Evolutionary conservation across 192 early-diverging fungal species (phyloP).

Genomic region (Coemansia guatemalensis): DNA sequence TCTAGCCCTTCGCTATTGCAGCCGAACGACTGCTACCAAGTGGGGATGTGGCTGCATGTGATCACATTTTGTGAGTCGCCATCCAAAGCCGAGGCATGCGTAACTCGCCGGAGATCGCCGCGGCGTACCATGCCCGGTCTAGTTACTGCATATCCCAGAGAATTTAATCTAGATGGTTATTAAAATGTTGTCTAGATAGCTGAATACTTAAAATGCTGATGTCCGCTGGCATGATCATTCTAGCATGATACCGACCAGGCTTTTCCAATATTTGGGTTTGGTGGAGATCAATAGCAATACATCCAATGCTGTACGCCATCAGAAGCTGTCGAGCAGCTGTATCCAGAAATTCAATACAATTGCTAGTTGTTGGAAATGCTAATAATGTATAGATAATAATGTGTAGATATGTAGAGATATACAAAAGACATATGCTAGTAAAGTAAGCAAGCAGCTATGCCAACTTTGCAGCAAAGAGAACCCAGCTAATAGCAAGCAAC

Average conservation of each 20-base stretch:
- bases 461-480: constrained; percentile 51
- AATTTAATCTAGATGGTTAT: background rate
- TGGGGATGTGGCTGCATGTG: background rate
- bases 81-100: background rate
- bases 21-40: background rate
- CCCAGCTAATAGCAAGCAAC: constrained; percentile 44
- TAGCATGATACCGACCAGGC: background rate
- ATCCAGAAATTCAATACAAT: background rate
- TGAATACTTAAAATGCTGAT: background rate
- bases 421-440: background rate
- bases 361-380: background rate
- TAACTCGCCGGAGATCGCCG: background rate
- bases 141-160: background rate
- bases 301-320: background rate
- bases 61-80: background rate
- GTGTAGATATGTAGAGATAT: constrained; percentile 2
- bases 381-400: background rate
- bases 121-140: background rate
- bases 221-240: background rate
- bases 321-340: background rate
- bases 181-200: background rate
- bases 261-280: background rate
- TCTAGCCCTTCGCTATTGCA: background rate
- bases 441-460: constrained; percentile 9
- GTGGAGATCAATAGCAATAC: background rate